phyloP scores from a whole-genome alignment of 306 rosid genomes.

The Acacia acuminata region DNA sequence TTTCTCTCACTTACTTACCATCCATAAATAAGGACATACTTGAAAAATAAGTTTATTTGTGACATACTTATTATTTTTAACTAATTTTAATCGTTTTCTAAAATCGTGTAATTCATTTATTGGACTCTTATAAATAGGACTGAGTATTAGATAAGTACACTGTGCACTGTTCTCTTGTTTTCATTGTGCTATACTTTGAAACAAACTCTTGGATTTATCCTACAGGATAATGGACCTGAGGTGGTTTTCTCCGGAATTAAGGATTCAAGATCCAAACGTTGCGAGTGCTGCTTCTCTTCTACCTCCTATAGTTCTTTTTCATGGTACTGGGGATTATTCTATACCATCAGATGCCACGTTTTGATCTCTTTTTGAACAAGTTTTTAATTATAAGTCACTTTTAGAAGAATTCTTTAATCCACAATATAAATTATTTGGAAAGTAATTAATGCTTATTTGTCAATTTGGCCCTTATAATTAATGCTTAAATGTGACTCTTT shows the following conservation, averaged over 20 bases:
- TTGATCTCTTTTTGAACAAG: constrained; percentile 18
- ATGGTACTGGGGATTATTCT: constrained; percentile 93
- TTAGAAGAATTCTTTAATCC: too few relatives aligned
- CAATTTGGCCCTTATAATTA: too few relatives aligned
- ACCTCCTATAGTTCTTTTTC: constrained; percentile 70
- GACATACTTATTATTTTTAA: too few relatives aligned
- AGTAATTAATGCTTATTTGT: too few relatives aligned
- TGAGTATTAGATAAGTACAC: constrained; percentile 19
- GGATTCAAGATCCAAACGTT: constrained; percentile 69
- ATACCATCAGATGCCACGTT: constrained; percentile 91
- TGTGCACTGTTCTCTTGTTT: constrained; percentile 22
- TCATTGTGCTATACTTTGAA: constrained; percentile 25
- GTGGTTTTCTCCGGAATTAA: constrained; percentile 84
- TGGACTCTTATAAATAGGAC: too few relatives aligned
- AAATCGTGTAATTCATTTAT: too few relatives aligned
- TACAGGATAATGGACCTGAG: constrained; percentile 86
- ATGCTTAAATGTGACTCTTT: too few relatives aligned
- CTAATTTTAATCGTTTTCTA: neutral
- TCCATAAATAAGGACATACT: too few relatives aligned
- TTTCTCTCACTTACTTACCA: too few relatives aligned
- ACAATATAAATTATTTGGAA: too few relatives aligned
- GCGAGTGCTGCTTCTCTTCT: constrained; percentile 66
- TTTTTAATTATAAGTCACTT: neutral
- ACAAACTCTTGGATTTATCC: constrained; percentile 24
- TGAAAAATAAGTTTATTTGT: too few relatives aligned